Percentiles rank a stretch among this genome's conserved stretches.
These are phyloP conservation scores for Sporisorium graminicola DNA, from an alignment of 1,284 basidiomycete genomes.

Conservation along the genomic window DNA sequence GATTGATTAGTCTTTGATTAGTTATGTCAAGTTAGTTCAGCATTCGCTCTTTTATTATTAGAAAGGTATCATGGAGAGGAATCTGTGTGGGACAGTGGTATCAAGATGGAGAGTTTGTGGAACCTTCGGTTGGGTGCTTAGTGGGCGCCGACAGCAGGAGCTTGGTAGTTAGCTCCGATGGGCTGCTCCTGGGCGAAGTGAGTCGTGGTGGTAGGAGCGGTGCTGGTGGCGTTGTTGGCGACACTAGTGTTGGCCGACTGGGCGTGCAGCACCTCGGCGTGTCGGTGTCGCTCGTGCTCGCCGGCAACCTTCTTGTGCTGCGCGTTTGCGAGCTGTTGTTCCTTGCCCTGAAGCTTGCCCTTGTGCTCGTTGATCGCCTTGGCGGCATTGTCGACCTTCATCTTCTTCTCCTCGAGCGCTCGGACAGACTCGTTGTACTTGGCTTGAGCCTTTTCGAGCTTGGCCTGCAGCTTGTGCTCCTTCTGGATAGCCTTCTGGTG, in stretches of 20 bases:
- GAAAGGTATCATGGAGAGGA: constrained; percentile 3
- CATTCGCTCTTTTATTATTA: too few species aligned
- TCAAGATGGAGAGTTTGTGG: neutral
- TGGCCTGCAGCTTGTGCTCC: constrained; percentile 46
- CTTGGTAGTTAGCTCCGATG: constrained; percentile 12
- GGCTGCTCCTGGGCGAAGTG: constrained; percentile 2
- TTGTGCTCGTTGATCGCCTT: constrained; percentile 32
- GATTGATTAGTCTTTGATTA: too few species aligned
- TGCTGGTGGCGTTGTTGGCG: constrained; percentile 12
- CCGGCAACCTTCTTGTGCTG: constrained; percentile 30
- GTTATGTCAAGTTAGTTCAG: neutral
- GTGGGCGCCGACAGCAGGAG: constrained; percentile 24
- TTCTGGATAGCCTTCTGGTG: constrained; percentile 45
- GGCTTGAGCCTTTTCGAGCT: constrained; percentile 40
- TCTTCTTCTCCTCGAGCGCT: constrained; percentile 43
- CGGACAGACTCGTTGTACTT: constrained; percentile 44
- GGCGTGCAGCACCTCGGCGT: constrained; percentile 26
- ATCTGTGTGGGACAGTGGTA: constrained; percentile 1
- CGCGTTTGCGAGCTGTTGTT: constrained; percentile 33
- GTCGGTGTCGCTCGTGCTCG: constrained; percentile 31
- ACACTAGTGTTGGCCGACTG: neutral
- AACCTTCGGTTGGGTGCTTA: constrained; percentile 4
- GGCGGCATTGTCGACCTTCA: constrained; percentile 35
- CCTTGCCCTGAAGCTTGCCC: constrained; percentile 19
- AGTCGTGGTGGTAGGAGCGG: neutral